phyloP scores from a whole-genome alignment of 228 moss, liverwort and hornwort species.

The Sphagnum magellanicum region DNA sequence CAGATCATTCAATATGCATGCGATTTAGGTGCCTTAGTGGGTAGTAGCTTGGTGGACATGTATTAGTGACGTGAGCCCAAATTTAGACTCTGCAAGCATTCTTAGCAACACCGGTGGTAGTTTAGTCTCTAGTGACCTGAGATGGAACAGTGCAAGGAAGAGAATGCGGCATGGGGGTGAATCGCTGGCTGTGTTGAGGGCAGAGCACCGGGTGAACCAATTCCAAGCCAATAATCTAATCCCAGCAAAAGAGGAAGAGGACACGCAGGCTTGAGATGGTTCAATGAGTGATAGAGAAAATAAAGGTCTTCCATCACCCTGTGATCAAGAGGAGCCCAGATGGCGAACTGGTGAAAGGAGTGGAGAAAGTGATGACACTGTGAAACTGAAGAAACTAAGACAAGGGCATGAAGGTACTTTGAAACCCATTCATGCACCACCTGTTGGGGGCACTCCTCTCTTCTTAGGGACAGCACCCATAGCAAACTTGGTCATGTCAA shows the following conservation, averaged over 20 bases:
- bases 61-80: background rate
- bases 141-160: conserved; percentile 2
- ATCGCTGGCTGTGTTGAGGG: background rate
- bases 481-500: conserved; percentile 4
- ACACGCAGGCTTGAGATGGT: background rate
- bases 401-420: conserved; percentile 3
- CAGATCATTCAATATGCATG: no score
- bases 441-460: conserved; percentile 1
- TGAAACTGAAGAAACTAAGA: conserved; percentile 1
- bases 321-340: conserved; percentile 2
- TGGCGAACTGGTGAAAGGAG: conserved; percentile 2
- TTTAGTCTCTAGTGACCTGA: background rate
- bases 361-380: conserved; percentile 1
- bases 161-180: background rate
- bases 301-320: background rate
- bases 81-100: background rate
- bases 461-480: conserved; percentile 1
- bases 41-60: no score
- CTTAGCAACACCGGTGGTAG: conserved; percentile 1
- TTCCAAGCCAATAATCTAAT: background rate
- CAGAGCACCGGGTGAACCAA: background rate
- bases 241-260: background rate
- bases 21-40: no score
- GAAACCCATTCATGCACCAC: conserved; percentile 1
- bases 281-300: conserved; percentile 4